Evolutionary conservation across 2,329 filamentous ascomycete genomes (phyloP).

Genomic region (Alternaria panax): DNA sequence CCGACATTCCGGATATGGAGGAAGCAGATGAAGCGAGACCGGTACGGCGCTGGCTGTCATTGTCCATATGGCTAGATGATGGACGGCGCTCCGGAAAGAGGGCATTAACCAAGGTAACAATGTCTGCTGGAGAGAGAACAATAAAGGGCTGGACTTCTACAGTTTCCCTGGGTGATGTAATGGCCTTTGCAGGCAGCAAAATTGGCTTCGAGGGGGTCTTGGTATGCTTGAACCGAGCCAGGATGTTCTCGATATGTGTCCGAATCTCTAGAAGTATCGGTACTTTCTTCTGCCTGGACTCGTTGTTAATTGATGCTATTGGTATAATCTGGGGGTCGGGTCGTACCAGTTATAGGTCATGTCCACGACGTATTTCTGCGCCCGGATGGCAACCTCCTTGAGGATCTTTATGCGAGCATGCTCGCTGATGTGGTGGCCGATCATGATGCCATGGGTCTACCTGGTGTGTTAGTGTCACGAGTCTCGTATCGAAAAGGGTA

Average conservation of each 20-base stretch:
- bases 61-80: conserved; percentile 61
- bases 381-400: conserved; percentile 78
- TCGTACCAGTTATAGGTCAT: conserved; percentile 73
- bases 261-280: conserved; percentile 70
- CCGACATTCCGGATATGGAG: conserved; percentile 58
- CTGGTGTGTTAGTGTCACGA: conserved; percentile 40
- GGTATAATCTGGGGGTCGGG: conserved; percentile 26
- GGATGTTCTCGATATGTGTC: conserved; percentile 74
- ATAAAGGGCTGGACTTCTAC: conserved; percentile 80
- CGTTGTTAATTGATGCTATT: conserved; percentile 32
- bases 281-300: conserved; percentile 63
- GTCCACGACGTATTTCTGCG: conserved; percentile 80
- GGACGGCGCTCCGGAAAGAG: conserved; percentile 80
- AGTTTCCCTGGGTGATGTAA: conserved; percentile 77
- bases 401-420: conserved; percentile 81
- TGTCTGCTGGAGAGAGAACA: conserved; percentile 79
- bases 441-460: conserved; percentile 70
- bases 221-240: conserved; percentile 65
- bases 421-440: conserved; percentile 90
- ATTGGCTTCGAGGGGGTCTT: conserved; percentile 61
- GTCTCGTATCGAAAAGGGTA: conserved; percentile 9
- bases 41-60: conserved; percentile 54
- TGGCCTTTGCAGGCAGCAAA: conserved; percentile 73
- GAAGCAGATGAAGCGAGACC: conserved; percentile 58
- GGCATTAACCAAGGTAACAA: conserved; percentile 80